Conservation (phyloP, 805 yeast species). For the Metschnikowia baotianmanensis region DNA sequence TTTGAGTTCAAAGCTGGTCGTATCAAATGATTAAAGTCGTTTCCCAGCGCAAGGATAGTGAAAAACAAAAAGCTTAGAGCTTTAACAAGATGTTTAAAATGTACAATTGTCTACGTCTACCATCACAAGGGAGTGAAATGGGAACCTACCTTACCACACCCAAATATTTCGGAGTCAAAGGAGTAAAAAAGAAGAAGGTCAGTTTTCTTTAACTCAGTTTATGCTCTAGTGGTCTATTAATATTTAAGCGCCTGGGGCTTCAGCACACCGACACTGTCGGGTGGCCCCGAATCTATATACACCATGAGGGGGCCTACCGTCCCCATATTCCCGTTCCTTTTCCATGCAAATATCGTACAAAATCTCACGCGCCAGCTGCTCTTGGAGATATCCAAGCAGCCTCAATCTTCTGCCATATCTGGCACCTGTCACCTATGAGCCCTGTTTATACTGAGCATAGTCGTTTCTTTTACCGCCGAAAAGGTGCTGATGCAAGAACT, state of each 20-base stretch:
- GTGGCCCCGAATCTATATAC: constrained; percentile 1
- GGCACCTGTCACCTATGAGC: constrained; percentile 4
- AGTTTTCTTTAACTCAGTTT: no score
- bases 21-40: no score
- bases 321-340: neutral
- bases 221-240: constrained; percentile 2
- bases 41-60: no score
- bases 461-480: constrained; percentile 20
- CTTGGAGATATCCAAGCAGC: no score
- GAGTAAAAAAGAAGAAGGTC: no score
- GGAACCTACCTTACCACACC: no score
- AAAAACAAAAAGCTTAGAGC: neutral
- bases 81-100: neutral
- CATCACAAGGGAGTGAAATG: neutral
- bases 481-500: constrained; percentile 20
- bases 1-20: no score
- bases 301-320: neutral
- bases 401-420: no score
- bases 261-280: neutral
- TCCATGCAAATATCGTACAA: neutral
- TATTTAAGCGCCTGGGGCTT: constrained; percentile 1
- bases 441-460: constrained; percentile 19
- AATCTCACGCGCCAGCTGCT: neutral
- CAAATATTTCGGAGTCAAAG: no score
- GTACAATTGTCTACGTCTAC: neutral